Conservation (phyloP, 2,329 filamentous ascomycete species). For the Sporothrix phasma region DNA sequence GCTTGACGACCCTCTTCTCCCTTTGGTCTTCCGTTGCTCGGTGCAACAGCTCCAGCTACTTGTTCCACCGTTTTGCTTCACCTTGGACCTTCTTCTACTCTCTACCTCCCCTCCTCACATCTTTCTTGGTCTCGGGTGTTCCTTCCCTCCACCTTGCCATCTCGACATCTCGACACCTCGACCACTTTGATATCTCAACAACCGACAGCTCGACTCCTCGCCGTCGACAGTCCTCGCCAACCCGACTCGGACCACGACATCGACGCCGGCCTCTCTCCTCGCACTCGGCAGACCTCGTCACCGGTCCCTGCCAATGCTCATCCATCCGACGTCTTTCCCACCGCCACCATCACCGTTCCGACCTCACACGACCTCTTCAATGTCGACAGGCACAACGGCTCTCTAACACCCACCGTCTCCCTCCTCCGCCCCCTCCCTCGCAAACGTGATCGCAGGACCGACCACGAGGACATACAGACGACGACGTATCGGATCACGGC, state of each 20-base stretch:
- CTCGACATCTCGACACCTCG: neutral
- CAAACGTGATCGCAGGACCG: constrained; percentile 14
- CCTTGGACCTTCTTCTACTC: neutral
- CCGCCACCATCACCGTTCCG: neutral
- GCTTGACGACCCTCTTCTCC: neutral
- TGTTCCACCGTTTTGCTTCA: constrained; percentile 7
- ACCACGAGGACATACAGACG: constrained; percentile 6
- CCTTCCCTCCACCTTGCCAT: neutral
- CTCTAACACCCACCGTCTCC: neutral
- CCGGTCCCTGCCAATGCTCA: neutral
- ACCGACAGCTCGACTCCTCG: neutral
- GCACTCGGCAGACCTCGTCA: neutral
- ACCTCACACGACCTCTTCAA: neutral
- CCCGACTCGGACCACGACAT: neutral
- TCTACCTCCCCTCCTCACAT: constrained; percentile 4
- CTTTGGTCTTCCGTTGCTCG: constrained; percentile 15
- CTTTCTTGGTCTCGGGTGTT: neutral
- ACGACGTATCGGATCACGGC: neutral
- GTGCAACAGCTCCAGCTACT: constrained; percentile 15
- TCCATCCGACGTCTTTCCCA: neutral
- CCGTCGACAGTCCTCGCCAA: no score
- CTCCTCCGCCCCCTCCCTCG: neutral
- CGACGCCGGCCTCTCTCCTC: neutral
- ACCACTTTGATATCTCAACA: neutral
- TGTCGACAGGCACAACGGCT: neutral